A percentile compares a stretch with the other conserved stretches of the same genome.
Evolutionary conservation across 2,329 filamentous ascomycete genomes (phyloP).

Genomic region (Scedosporium dehoogii): DNA sequence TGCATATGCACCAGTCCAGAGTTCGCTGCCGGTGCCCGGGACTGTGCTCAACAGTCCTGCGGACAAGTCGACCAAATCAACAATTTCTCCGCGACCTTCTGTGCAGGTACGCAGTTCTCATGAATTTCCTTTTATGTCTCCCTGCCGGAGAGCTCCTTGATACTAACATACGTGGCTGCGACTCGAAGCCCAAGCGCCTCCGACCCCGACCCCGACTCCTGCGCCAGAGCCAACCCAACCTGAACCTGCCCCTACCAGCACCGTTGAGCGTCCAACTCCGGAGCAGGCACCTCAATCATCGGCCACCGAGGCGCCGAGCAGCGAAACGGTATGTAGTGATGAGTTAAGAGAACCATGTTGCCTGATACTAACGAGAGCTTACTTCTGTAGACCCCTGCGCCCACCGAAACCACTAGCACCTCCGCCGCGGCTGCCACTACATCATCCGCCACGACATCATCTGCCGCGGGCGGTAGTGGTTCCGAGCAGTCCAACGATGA

Average conservation of each 20-base stretch:
- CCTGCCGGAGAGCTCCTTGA: not conserved
- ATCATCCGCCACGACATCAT: not conserved
- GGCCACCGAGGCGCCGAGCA: not conserved
- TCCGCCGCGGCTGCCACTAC: constrained; percentile 2
- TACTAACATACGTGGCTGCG: not conserved
- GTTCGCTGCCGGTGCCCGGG: constrained; percentile 26
- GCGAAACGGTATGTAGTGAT: not conserved
- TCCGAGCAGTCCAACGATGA: constrained; percentile 2
- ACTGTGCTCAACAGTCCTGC: constrained; percentile 26
- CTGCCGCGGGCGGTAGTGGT: not conserved
- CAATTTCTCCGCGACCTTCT: constrained; percentile 16
- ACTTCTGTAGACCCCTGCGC: not conserved
- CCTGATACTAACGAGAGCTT: not conserved
- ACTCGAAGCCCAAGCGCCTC: not conserved
- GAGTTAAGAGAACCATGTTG: not conserved
- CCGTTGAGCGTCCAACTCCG: constrained; percentile 2
- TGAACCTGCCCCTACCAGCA: constrained; percentile 6
- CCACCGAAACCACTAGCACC: not conserved
- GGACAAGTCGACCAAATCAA: constrained; percentile 18
- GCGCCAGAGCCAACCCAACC: constrained; percentile 3
- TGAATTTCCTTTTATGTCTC: not conserved
- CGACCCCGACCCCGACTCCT: not conserved
- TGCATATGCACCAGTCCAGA: constrained; percentile 30
- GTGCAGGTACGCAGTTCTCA: constrained; percentile 16
- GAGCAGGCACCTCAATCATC: not conserved